Percentiles rank a stretch among this genome's conserved stretches.
Conservation (phyloP, 2,329 filamentous ascomycete genomes). For the Phyllachora maydis region DNA sequence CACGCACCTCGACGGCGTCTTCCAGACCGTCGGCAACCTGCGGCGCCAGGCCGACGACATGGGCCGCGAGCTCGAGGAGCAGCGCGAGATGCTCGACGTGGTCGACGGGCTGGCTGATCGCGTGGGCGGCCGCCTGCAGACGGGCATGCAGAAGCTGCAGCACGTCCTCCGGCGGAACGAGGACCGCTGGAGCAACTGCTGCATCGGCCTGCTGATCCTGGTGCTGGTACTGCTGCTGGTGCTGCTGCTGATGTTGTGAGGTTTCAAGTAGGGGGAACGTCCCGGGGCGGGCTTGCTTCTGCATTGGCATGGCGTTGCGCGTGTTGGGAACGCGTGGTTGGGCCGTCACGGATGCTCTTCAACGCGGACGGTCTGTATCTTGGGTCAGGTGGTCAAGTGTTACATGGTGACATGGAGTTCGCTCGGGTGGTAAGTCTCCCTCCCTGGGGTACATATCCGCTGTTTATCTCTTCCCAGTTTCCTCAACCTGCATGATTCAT, state of each 20-base stretch:
- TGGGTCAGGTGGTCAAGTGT: too few species aligned
- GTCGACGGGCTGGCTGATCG: slow-evolving; percentile 73
- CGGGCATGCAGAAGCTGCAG: slow-evolving; percentile 68
- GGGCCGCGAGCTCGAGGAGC: slow-evolving; percentile 91
- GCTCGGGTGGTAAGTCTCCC: too few species aligned
- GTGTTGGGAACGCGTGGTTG: not conserved
- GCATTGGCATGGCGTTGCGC: too few species aligned
- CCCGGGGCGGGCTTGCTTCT: too few species aligned
- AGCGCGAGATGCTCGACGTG: slow-evolving; percentile 70
- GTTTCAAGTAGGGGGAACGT: too few species aligned
- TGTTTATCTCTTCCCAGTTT: too few species aligned
- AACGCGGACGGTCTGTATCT: too few species aligned
- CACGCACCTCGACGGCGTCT: slow-evolving; percentile 78
- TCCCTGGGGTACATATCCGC: too few species aligned
- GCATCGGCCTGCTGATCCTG: slow-evolving; percentile 73
- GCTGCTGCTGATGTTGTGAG: slow-evolving; percentile 43
- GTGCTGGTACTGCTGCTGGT: slow-evolving; percentile 75
- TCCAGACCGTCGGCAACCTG: slow-evolving; percentile 79
- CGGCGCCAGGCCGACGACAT: slow-evolving; percentile 84
- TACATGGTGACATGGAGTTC: too few species aligned
- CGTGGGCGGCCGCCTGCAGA: slow-evolving; percentile 69
- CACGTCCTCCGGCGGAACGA: slow-evolving; percentile 79
- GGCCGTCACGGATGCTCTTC: not conserved
- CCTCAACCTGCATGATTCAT: too few species aligned
- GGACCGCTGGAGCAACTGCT: slow-evolving; percentile 73